phyloP scores from a whole-genome alignment of 1,139 yeast genomes.

The Citeromyces hawaiiensis region DNA sequence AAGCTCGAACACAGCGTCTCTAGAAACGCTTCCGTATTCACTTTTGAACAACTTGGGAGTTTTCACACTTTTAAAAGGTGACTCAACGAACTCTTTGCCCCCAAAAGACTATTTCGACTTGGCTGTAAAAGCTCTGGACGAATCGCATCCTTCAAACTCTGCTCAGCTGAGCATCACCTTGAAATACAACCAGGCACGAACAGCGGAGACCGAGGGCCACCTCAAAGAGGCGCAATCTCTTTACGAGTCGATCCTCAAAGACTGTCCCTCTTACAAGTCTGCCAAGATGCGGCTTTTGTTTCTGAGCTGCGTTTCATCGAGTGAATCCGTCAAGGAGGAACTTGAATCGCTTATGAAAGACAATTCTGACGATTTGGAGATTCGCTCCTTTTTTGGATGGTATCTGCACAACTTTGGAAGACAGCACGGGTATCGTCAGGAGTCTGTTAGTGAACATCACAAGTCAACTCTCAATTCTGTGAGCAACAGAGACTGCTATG shows the following conservation, averaged over 20 bases:
- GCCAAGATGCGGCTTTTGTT: conserved; percentile 66
- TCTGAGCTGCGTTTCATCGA: conserved; percentile 18
- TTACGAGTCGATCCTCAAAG: conserved; percentile 41
- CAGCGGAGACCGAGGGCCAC: conserved; percentile 28
- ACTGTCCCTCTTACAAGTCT: conserved; percentile 61
- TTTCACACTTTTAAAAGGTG: conserved; percentile 49
- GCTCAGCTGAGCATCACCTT: conserved; percentile 30
- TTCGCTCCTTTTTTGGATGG: conserved; percentile 92
- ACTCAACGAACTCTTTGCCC: conserved; percentile 8
- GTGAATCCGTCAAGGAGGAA: conserved; percentile 30
- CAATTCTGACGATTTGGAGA: conserved; percentile 57
- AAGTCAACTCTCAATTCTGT: conserved; percentile 72
- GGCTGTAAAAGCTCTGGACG: conserved; percentile 10
- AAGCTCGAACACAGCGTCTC: conserved; percentile 21
- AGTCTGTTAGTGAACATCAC: conserved; percentile 60
- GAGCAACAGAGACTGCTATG: conserved; percentile 83
- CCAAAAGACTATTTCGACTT: conserved; percentile 12
- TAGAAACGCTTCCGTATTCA: conserved; percentile 45
- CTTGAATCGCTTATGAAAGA: conserved; percentile 38
- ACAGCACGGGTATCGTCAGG: conserved; percentile 14
- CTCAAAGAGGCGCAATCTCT: conserved; percentile 27
- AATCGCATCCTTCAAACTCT: conserved; percentile 14
- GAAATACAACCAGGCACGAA: conserved; percentile 50
- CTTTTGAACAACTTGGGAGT: conserved; percentile 80
- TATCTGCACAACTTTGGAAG: conserved; percentile 52